Conservation (phyloP, 805 yeast genomes). For the Metschnikowia vanudenii region DNA sequence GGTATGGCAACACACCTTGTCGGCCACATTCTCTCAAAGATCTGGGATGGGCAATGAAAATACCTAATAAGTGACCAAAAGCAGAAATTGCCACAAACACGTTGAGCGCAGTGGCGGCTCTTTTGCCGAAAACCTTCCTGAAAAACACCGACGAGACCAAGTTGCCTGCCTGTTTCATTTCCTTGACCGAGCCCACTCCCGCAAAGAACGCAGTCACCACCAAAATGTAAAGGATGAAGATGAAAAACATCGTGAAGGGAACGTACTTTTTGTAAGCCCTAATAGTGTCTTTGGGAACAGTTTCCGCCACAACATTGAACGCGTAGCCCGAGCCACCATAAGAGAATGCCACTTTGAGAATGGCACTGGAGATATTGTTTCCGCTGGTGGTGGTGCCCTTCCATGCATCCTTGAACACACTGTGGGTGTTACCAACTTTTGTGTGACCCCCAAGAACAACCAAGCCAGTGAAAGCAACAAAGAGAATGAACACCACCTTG, state of each 20-base stretch:
- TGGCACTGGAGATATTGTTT: constrained; percentile 42
- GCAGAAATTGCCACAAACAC: constrained; percentile 32
- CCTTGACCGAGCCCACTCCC: constrained; percentile 23
- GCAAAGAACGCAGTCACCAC: constrained; percentile 35
- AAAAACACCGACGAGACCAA: constrained; percentile 32
- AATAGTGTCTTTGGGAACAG: constrained; percentile 26
- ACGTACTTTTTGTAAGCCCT: constrained; percentile 27
- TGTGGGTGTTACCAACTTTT: constrained; percentile 28
- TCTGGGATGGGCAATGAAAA: constrained; percentile 30
- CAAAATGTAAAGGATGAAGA: constrained; percentile 33
- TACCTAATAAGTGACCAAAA: constrained; percentile 31
- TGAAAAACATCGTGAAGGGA: constrained; percentile 31
- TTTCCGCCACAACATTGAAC: constrained; percentile 35
- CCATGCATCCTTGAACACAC: constrained; percentile 37
- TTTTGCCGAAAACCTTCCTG: constrained; percentile 30
- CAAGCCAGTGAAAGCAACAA: constrained; percentile 34
- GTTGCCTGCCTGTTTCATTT: constrained; percentile 29
- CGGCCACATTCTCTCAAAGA: constrained; percentile 34
- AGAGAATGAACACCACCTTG: constrained; percentile 34
- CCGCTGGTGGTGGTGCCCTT: constrained; percentile 42
- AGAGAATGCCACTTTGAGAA: constrained; percentile 44
- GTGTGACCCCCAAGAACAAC: constrained; percentile 39
- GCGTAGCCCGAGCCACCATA: constrained; percentile 43
- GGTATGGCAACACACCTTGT: constrained; percentile 33
- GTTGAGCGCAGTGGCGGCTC: constrained; percentile 23